Percentiles rank a stretch among this genome's conserved stretches.
These are phyloP conservation scores for Circinella minor DNA, from an alignment of 371 early-diverging fungal species.

Conservation along the genomic window DNA sequence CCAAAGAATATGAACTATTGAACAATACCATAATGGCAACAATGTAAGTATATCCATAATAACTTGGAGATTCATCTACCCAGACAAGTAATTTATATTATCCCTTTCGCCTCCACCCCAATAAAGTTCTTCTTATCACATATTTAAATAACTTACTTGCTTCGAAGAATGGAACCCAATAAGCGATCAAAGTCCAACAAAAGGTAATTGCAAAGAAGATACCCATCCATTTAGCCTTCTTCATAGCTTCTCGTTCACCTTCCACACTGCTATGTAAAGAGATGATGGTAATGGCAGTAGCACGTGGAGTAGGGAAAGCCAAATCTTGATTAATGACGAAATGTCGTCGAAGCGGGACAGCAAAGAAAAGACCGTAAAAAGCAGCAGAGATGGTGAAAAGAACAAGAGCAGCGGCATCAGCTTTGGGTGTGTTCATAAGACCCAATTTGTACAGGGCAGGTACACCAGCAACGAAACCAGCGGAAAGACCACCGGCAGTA, in stretches of 20 bases:
- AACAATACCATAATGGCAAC: no score
- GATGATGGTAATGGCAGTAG: conserved; percentile 70
- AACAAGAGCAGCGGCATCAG: conserved; percentile 56
- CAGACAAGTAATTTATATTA: not conserved
- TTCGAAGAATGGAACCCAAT: conserved; percentile 65
- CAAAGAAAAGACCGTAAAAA: conserved; percentile 80
- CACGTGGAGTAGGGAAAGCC: conserved; percentile 75
- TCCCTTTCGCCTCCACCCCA: not conserved
- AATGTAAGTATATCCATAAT: no score
- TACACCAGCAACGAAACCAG: conserved; percentile 70
- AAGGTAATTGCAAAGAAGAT: conserved; percentile 52
- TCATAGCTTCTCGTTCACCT: conserved; percentile 47
- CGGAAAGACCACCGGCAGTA: conserved; percentile 71
- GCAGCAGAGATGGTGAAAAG: conserved; percentile 66
- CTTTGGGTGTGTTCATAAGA: conserved; percentile 51
- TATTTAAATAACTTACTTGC: conserved; percentile 26
- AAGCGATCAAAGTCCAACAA: conserved; percentile 53
- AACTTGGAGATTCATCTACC: no score
- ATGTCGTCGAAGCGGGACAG: conserved; percentile 72
- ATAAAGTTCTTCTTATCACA: not conserved
- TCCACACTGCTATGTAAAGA: conserved; percentile 60
- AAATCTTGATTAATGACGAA: conserved; percentile 75
- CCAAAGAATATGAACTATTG: conserved; percentile 56
- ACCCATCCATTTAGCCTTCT: conserved; percentile 56
- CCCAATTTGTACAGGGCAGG: conserved; percentile 77